Evolutionary conservation across 371 early-diverging fungal genomes (phyloP).

Genomic region (Mucor lusitanicus): DNA sequence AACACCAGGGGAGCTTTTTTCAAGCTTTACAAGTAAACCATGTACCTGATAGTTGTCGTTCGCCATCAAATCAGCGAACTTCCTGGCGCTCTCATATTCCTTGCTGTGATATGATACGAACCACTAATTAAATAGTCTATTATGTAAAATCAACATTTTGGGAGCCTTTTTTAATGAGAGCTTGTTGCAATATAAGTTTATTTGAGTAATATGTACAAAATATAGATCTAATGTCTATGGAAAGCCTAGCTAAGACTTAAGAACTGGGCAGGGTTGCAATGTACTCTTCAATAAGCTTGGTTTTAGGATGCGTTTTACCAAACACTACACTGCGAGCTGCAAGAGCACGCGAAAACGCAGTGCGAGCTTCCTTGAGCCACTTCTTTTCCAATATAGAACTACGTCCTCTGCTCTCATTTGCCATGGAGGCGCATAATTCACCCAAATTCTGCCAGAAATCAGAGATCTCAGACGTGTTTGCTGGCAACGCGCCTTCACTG

Average conservation of each 20-base stretch:
- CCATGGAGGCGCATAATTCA: constrained; percentile 55
- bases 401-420: constrained; percentile 38
- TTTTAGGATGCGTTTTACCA: constrained; percentile 57
- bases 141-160: too few relatives aligned
- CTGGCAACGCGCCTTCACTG: constrained; percentile 44
- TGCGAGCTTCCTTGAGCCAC: constrained; percentile 51
- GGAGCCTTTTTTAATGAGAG: too few relatives aligned
- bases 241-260: background rate
- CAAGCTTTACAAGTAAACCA: too few relatives aligned
- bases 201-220: too few relatives aligned
- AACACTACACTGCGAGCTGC: constrained; percentile 46
- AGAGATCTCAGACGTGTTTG: constrained; percentile 59
- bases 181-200: too few relatives aligned
- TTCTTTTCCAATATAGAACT: constrained; percentile 28
- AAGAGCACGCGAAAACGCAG: constrained; percentile 49
- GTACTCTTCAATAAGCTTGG: constrained; percentile 16
- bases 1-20: background rate
- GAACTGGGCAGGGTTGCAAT: background rate
- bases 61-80: too few relatives aligned
- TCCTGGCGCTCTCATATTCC: too few relatives aligned
- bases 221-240: too few relatives aligned
- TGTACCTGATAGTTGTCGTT: too few relatives aligned
- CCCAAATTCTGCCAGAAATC: constrained; percentile 66
- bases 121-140: too few relatives aligned
- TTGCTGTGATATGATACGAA: too few relatives aligned